Percentiles rank a stretch among this genome's conserved stretches.
Conservation (phyloP, 768 basidiomycete species). For the Candolleomyces aberdarensis region DNA sequence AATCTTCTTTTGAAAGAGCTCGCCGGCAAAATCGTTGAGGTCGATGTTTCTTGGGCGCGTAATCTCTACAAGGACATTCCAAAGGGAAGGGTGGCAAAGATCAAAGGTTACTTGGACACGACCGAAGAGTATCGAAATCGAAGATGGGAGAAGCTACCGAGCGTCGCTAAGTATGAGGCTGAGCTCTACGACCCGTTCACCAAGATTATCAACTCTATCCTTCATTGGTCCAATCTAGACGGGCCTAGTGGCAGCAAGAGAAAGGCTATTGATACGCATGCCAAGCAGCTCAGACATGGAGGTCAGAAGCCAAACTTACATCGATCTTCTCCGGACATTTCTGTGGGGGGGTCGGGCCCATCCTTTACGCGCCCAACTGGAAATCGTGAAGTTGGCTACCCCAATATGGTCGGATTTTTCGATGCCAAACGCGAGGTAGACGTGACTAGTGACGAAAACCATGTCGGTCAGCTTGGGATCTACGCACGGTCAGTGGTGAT, state of each 20-base stretch:
- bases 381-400: not conserved
- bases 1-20: too few relatives aligned
- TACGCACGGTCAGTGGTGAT: not conserved
- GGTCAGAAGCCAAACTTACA: not conserved
- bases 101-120: too few relatives aligned
- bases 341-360: not conserved
- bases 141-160: not conserved
- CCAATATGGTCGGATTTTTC: not conserved
- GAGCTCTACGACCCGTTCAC: not conserved
- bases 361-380: not conserved
- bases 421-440: not conserved
- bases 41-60: too few relatives aligned
- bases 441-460: not conserved
- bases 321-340: not conserved
- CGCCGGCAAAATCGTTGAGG: too few relatives aligned
- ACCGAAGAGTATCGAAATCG: too few relatives aligned
- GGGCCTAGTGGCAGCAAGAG: not conserved
- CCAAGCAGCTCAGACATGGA: not conserved
- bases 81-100: too few relatives aligned
- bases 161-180: not conserved
- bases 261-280: not conserved
- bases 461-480: not conserved
- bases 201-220: not conserved
- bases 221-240: not conserved
- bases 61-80: too few relatives aligned